Percentiles rank a stretch among this genome's conserved stretches.
Evolutionary conservation across 768 basidiomycete species (phyloP).

Genomic region (Boletus eberwhitei): DNA sequence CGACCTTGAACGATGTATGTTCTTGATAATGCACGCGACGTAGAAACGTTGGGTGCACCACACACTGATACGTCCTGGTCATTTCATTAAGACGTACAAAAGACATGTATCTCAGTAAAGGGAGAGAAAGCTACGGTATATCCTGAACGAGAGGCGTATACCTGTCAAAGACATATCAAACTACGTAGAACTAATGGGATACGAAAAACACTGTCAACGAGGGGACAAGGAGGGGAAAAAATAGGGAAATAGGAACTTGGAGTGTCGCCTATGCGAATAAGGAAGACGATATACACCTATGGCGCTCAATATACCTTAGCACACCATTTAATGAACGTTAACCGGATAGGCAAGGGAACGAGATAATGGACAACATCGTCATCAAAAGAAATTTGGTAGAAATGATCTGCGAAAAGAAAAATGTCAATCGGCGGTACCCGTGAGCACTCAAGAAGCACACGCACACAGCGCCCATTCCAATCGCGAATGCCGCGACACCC

Average conservation of each 20-base stretch:
- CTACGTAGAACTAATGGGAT: not conserved
- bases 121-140: not conserved
- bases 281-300: constrained; percentile 14
- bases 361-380: constrained; percentile 10
- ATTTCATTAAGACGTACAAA: constrained; percentile 13
- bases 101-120: constrained; percentile 1
- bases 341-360: constrained; percentile 5
- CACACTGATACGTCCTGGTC: not conserved
- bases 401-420: constrained; percentile 39
- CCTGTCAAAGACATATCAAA: constrained; percentile 2
- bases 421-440: not conserved
- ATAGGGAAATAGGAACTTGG: not conserved
- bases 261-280: constrained; percentile 19
- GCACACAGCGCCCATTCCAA: constrained; percentile 79
- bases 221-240: not conserved
- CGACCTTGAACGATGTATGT: constrained; percentile 18
- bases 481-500: constrained; percentile 81
- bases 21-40: not conserved
- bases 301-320: constrained; percentile 20
- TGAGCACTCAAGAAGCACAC: constrained; percentile 29
- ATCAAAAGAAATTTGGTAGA: constrained; percentile 61
- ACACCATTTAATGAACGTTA: constrained; percentile 12
- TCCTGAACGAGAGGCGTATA: not conserved
- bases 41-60: too few species aligned
- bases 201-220: not conserved